Percentiles rank a stretch among this genome's conserved stretches.
Evolutionary conservation across 352 stramenopile species (phyloP).

Genomic region (Pythium guiyangense): DNA sequence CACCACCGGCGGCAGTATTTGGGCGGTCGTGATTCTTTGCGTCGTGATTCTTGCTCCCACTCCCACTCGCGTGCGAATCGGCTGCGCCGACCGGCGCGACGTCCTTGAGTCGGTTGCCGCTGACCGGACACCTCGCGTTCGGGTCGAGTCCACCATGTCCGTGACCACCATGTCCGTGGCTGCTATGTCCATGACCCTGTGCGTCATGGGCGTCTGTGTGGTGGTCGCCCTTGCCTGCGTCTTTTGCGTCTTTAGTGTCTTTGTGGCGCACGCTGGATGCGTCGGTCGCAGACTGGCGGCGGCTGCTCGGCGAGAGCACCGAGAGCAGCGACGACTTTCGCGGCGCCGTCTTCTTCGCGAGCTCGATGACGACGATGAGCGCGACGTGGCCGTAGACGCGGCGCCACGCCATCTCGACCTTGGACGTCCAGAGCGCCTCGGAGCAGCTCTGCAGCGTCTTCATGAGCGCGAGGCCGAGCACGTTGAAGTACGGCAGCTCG

Average conservation of each 20-base stretch:
- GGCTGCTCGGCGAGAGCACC: not conserved
- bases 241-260: no score
- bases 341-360: no score
- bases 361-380: no score
- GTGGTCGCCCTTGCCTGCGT: not conserved
- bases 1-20: no score
- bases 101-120: constrained; percentile 16
- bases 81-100: constrained; percentile 1
- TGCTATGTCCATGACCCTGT: not conserved
- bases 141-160: constrained; percentile 5
- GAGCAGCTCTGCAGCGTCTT: no score
- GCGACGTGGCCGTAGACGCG: no score
- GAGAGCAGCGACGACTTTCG: constrained; percentile 6
- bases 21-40: not conserved
- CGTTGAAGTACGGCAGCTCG: no score
- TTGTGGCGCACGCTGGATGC: not conserved
- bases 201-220: not conserved
- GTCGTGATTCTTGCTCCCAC: not conserved
- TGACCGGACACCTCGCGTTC: constrained; percentile 18
- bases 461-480: no score
- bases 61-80: not conserved
- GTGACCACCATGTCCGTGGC: constrained; percentile 2
- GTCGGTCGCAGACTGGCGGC: not conserved
- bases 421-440: no score
- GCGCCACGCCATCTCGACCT: no score